Percentiles rank a stretch among this genome's conserved stretches.
Conservation (phyloP, 2,329 filamentous ascomycete species). For the Phaeoacremonium minimum region DNA sequence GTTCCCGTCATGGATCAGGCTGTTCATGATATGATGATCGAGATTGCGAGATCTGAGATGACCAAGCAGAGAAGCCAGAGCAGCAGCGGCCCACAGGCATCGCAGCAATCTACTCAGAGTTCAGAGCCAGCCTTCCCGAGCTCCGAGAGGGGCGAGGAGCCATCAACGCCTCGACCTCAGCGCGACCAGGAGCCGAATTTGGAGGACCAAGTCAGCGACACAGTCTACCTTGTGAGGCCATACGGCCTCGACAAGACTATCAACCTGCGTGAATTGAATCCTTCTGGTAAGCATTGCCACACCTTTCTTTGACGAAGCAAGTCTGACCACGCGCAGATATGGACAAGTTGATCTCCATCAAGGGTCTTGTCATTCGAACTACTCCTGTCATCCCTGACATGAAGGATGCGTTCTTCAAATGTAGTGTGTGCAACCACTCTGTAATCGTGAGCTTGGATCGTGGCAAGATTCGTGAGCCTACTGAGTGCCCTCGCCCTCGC, state of each 20-base stretch:
- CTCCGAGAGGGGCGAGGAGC: conserved; percentile 65
- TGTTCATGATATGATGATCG: conserved; percentile 89
- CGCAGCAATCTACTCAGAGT: conserved; percentile 50
- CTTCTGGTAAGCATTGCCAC: too few relatives aligned
- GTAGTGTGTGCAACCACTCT: conserved; percentile 87
- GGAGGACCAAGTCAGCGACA: conserved; percentile 76
- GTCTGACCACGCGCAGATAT: too few relatives aligned
- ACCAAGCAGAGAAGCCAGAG: conserved; percentile 60
- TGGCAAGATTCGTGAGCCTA: conserved; percentile 93
- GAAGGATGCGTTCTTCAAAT: conserved; percentile 98
- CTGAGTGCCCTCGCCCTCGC: conserved; percentile 75
- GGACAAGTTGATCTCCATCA: conserved; percentile 92
- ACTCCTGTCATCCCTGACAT: conserved; percentile 98
- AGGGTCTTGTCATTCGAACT: conserved; percentile 91
- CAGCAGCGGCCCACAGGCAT: conserved; percentile 41
- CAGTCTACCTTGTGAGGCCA: conserved; percentile 80
- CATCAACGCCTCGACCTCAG: conserved; percentile 36
- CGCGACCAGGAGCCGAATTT: conserved; percentile 52
- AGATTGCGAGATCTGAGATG: conserved; percentile 79
- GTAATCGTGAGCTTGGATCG: conserved; percentile 89
- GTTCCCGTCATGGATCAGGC: conserved; percentile 95
- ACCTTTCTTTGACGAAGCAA: too few relatives aligned
- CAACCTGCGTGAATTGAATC: conserved; percentile 92
- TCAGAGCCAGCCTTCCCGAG: conserved; percentile 75
- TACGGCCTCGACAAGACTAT: conserved; percentile 83